phyloP scores from a whole-genome alignment of 108 stramenopile species.

The Skeletonema potamos region DNA sequence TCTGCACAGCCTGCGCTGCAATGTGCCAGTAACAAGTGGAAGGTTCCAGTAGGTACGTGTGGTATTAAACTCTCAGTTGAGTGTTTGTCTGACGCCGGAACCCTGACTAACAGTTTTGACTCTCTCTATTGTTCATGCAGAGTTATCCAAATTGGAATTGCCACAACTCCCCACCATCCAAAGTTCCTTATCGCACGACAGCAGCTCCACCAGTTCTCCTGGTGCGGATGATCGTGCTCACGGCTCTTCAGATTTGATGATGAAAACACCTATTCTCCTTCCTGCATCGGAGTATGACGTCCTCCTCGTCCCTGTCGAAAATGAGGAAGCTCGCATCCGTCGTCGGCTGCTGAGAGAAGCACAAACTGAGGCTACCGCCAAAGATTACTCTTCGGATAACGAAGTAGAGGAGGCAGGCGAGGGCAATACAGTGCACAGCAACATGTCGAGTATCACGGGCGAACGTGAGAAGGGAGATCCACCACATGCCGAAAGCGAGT shows the following conservation, averaged over 20 bases:
- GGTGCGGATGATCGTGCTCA: slow-evolving; percentile 74
- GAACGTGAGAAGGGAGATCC: slow-evolving; percentile 35
- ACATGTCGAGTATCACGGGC: slow-evolving; percentile 31
- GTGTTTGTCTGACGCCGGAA: neutral
- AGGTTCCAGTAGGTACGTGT: slow-evolving; percentile 64
- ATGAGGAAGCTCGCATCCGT: slow-evolving; percentile 55
- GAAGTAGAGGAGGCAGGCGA: slow-evolving; percentile 27
- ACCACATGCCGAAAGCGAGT: slow-evolving; percentile 60
- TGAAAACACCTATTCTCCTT: slow-evolving; percentile 69
- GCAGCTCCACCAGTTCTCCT: slow-evolving; percentile 33
- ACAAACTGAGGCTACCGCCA: slow-evolving; percentile 37
- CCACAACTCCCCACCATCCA: slow-evolving; percentile 53
- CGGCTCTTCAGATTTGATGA: slow-evolving; percentile 47
- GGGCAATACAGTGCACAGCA: slow-evolving; percentile 29
- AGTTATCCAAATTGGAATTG: slow-evolving; percentile 71
- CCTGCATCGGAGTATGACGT: slow-evolving; percentile 80
- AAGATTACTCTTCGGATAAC: slow-evolving; percentile 19
- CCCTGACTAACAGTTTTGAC: neutral
- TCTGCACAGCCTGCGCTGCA: slow-evolving; percentile 67
- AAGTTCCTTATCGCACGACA: slow-evolving; percentile 29
- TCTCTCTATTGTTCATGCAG: slow-evolving; percentile 10
- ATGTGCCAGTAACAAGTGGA: slow-evolving; percentile 93
- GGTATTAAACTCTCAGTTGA: neutral
- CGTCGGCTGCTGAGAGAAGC: slow-evolving; percentile 43
- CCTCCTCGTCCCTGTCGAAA: slow-evolving; percentile 72